These are phyloP conservation scores for Antitrichia curtipendula DNA, from an alignment of 225 moss, liverwort and hornwort species.

Conservation along the genomic window DNA sequence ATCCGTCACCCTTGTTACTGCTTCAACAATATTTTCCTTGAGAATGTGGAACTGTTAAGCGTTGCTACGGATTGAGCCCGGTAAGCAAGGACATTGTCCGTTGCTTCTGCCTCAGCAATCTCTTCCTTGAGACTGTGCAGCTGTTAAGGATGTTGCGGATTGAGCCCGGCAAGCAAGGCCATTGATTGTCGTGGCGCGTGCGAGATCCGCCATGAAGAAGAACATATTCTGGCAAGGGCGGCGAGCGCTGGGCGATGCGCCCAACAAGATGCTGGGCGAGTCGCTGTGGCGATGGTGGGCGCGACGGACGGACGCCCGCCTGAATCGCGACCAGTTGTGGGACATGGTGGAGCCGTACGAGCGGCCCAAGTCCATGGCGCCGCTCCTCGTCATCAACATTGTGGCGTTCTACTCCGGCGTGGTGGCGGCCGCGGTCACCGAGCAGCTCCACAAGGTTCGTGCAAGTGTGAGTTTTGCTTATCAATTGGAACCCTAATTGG, in stretches of 20 bases:
- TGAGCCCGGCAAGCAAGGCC: neutral
- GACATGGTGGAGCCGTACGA: slow-evolving; percentile 70
- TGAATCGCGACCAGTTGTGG: slow-evolving; percentile 62
- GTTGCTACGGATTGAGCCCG: neutral
- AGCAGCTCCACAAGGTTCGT: slow-evolving; percentile 72
- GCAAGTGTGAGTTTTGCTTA: neutral
- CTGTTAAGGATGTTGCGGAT: neutral
- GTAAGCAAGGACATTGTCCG: neutral
- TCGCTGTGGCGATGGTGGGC: slow-evolving; percentile 46
- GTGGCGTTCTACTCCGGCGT: slow-evolving; percentile 74
- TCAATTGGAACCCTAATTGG: neutral
- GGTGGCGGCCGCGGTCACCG: slow-evolving; percentile 72
- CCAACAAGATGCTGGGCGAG: slow-evolving; percentile 45
- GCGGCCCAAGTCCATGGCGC: slow-evolving; percentile 46
- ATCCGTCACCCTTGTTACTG: neutral
- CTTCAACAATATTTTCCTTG: neutral
- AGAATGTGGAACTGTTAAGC: neutral
- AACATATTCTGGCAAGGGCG: slow-evolving; percentile 40
- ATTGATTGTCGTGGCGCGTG: neutral
- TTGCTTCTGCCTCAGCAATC: neutral
- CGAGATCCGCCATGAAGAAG: neutral
- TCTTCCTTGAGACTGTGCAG: neutral
- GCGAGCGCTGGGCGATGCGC: slow-evolving; percentile 21
- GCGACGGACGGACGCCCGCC: slow-evolving; percentile 20
- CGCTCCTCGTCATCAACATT: slow-evolving; percentile 48